Percentiles rank a stretch among this genome's conserved stretches.
phyloP scores from a whole-genome alignment of 2,329 filamentous ascomycete genomes.

The Westerdykella aurantiaca region DNA sequence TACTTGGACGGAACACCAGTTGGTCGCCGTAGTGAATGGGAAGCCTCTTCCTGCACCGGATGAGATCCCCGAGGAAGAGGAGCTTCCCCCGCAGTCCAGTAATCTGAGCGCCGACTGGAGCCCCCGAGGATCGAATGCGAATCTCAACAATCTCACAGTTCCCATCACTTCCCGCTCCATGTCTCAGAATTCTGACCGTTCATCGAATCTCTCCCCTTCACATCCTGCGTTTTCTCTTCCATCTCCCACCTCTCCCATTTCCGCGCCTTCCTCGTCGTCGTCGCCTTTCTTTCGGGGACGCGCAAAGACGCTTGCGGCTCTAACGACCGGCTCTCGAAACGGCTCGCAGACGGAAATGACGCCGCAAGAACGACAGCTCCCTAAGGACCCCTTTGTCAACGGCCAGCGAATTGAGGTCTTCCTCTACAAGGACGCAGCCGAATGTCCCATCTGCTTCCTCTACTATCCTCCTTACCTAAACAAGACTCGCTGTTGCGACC shows the following conservation, averaged over 20 bases:
- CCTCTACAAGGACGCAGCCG: constrained; percentile 81
- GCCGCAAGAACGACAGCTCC: constrained; percentile 72
- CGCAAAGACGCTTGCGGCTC: constrained; percentile 81
- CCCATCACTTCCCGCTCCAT: constrained; percentile 72
- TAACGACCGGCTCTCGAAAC: constrained; percentile 71
- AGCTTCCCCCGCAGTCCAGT: constrained; percentile 41
- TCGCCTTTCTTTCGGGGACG: constrained; percentile 67
- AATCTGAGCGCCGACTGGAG: constrained; percentile 33
- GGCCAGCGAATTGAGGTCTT: constrained; percentile 91
- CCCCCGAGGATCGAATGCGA: constrained; percentile 52
- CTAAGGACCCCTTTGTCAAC: constrained; percentile 81
- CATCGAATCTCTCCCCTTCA: constrained; percentile 53
- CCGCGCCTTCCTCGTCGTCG: constrained; percentile 43
- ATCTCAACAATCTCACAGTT: constrained; percentile 67
- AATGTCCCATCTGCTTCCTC: constrained; percentile 95
- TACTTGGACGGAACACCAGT: constrained; percentile 88
- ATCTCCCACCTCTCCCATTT: constrained; percentile 52
- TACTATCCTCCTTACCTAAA: constrained; percentile 95
- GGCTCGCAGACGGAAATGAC: constrained; percentile 64
- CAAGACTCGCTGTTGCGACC: constrained; percentile 89
- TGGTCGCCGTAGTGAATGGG: constrained; percentile 84
- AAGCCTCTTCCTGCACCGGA: constrained; percentile 79
- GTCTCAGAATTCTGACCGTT: constrained; percentile 70
- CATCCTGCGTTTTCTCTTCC: constrained; percentile 57
- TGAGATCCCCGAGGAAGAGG: constrained; percentile 66